Evolutionary conservation across 345 rosid genomes (phyloP), one percentile per base, ranked within the genome.

Genomic region (Eutrema yunnanense): DNA sequence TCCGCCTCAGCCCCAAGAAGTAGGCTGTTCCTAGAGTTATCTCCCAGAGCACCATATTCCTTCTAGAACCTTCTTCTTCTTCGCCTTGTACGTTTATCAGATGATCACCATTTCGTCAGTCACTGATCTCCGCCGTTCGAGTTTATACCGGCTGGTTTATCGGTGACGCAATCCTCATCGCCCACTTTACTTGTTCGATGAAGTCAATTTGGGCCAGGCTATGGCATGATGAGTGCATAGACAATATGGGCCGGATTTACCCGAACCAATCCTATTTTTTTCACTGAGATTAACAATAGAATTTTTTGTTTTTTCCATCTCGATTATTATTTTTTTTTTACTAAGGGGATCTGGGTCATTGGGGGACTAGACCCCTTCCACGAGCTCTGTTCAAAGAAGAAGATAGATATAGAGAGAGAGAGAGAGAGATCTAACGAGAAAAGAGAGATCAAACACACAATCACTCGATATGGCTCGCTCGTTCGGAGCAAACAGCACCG

Each of bases 41-140:
- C 86, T 93, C 98, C 98, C 98, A 93, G 2, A 90, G 79, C 69
- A 93, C 97, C 98, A 93, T 92, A 9, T 55, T 72, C 22, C 62
- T 52, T 49, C 55, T 6, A 36, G 34, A 38, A 33, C 26, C 22
- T 37, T 47, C 60, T 65, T 54, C 13, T 27, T 64, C 71, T 75
- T 40, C 71, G 10, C 36, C 22, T 38, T 10, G 38, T 27, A 6
- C 29, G 40, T 46, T 38, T 48, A 9, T 22, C 40, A 0, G 34
- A 42, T 11, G 38, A 14, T 52, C 62, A 32, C 37, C 56, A 36
- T 58, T 30, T 11, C 46, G 51, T 36, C 22, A 10, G 63, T 34
- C 56, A 36, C 56, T 34, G 38, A 43, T 29, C 50, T 49, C 37
- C 54, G 73, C 50, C 40, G 47, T 22, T 16, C 42, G 22, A 67